Base-by-base conservation (phyloP, 192 early-diverging fungal genomes). In the Coemansia sp. region DNA sequence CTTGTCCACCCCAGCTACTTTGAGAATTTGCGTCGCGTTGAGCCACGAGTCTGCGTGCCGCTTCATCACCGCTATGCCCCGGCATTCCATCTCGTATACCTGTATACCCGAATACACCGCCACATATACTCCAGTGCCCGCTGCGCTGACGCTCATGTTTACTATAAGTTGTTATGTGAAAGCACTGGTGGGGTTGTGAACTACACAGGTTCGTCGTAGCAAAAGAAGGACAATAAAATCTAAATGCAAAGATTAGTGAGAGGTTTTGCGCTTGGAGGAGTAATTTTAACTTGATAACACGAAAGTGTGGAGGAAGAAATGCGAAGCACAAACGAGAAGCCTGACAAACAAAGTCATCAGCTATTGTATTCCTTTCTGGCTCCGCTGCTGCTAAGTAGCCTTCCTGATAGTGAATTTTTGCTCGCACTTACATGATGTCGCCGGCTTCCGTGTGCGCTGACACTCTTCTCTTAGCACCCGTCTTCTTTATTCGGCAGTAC, bases 21-120 rank as follows among this genome's bases (percentile, higher is more conserved):
- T 99, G 24, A 99, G 86, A 59, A 99, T 93, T 78, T 99, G 98
- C 1, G 98, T 99, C 14, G 96, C 95, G 77, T 99, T 99, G 45
- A 99, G 81, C 77, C 89, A 98, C 13, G 90, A 92, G 73, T 99
- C 98, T 5, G 87, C 85, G 59, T 88, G 87, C 66, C 92, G 85
- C 24, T 89, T 79, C 91, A 94, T 93, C 42, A 93, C 91, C 9
- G 88, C 90, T 44, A 92, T 85, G 24, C 84, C 85, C 13, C 88
- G 87, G 68, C 91, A 93, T 68, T 90, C 85, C 88, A 95, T 93
- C 72, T 99, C 96, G 86, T 93, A 99, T 7, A 99, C 97, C 11
- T 93, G 92, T 24, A 97, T 90, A 7, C 94, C 93, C 11, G 95
- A 96, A 83, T 99, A 99, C 3, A 92, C 89, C 8, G 95, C 94